phyloP scores from a whole-genome alignment of 78 protist species.

The slime mould (Dictyostelium discoideum) region DNA sequence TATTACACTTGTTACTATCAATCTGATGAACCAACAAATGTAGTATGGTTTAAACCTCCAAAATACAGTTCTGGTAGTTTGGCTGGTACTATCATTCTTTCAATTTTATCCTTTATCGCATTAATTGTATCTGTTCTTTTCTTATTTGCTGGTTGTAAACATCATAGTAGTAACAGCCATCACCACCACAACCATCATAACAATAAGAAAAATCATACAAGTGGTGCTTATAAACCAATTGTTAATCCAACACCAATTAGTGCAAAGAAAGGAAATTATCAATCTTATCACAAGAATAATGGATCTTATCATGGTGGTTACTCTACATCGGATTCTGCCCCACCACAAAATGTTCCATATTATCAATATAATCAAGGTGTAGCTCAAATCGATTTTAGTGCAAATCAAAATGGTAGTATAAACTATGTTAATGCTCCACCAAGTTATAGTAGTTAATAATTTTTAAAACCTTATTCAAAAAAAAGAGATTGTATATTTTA shows the following conservation, averaged over 20 bases:
- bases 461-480: not conserved
- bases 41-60: not conserved
- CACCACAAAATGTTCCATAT: not conserved
- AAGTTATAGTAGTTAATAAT: not conserved
- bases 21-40: not conserved
- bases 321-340: not conserved
- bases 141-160: not conserved
- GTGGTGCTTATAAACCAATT: not conserved
- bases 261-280: not conserved
- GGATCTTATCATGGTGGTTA: slow-evolving; percentile 14
- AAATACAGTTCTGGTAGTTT: not conserved
- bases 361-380: slow-evolving; percentile 61
- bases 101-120: not conserved
- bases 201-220: not conserved
- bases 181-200: not conserved
- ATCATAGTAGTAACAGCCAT: not conserved
- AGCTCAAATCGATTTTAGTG: slow-evolving; percentile 1
- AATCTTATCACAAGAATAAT: not conserved
- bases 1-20: slow-evolving; percentile 36
- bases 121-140: not conserved
- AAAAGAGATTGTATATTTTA: not conserved
- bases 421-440: not conserved
- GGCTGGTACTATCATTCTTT: not conserved
- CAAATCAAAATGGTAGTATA: not conserved
- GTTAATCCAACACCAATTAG: not conserved